Evolutionary conservation across 805 yeast species (phyloP).

Genomic region (Yamadazyma philogaea): DNA sequence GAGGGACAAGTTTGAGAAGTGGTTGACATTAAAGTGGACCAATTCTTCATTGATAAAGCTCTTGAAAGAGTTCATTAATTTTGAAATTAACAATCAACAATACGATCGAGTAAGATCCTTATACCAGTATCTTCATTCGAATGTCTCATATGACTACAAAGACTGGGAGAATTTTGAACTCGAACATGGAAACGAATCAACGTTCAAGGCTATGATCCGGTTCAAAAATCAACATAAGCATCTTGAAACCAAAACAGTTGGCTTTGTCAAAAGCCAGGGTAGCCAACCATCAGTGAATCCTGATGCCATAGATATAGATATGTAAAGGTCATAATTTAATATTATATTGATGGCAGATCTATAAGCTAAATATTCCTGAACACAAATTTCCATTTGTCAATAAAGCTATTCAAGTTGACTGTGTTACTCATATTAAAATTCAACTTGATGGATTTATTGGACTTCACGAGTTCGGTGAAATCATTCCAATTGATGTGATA

Average conservation of each 20-base stretch:
- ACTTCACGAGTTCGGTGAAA: slow-evolving; percentile 29
- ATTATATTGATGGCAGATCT: slow-evolving; percentile 1
- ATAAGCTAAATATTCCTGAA: slow-evolving; percentile 11
- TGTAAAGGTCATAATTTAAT: slow-evolving; percentile 21
- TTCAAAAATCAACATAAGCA: slow-evolving; percentile 41
- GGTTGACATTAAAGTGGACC: slow-evolving; percentile 38
- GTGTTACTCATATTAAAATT: slow-evolving; percentile 33
- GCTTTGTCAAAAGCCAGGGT: slow-evolving; percentile 42
- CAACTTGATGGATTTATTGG: slow-evolving; percentile 35
- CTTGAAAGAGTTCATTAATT: slow-evolving; percentile 50
- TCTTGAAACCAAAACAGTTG: slow-evolving; percentile 19
- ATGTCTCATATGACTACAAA: slow-evolving; percentile 11
- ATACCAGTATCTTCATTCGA: slow-evolving; percentile 36
- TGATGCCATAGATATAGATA: slow-evolving; percentile 60
- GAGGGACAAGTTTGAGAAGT: slow-evolving; percentile 8
- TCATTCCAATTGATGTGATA: slow-evolving; percentile 44
- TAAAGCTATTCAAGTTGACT: slow-evolving; percentile 34
- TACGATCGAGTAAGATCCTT: slow-evolving; percentile 60
- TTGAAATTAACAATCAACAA: slow-evolving; percentile 56
- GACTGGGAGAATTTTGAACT: slow-evolving; percentile 75
- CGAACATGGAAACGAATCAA: slow-evolving; percentile 63
- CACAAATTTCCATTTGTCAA: slow-evolving; percentile 35
- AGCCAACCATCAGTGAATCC: slow-evolving; percentile 36
- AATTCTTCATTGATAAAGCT: slow-evolving; percentile 47
- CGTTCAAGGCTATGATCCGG: slow-evolving; percentile 71